Percentiles rank a stretch among this genome's conserved stretches.
Evolutionary conservation across 495 filamentous ascomycete genomes (phyloP).

Genomic region (Glarea lozoyensis): DNA sequence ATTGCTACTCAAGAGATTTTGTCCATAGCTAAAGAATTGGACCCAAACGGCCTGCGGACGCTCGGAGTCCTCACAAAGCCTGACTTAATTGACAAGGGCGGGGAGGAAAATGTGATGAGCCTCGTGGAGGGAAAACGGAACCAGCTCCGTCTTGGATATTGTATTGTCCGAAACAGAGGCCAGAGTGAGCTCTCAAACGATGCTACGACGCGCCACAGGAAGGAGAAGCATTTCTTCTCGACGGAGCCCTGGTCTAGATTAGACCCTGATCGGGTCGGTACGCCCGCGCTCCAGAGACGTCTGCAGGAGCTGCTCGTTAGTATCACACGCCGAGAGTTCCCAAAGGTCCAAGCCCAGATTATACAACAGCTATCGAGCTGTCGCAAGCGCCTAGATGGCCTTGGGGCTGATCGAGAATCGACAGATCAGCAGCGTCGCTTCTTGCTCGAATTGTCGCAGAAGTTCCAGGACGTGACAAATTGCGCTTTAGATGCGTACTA

Average conservation of each 20-base stretch:
- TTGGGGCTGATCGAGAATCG: constrained; percentile 28
- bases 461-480: constrained; percentile 6
- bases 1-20: constrained; percentile 53
- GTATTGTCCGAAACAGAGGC: constrained; percentile 44
- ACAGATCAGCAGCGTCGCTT: constrained; percentile 4
- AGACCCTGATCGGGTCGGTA: constrained; percentile 35
- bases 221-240: constrained; percentile 32
- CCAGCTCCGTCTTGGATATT: constrained; percentile 42
- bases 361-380: constrained; percentile 24
- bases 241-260: constrained; percentile 35
- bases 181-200: constrained; percentile 24
- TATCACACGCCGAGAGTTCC: constrained; percentile 41
- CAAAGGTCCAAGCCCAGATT: constrained; percentile 39
- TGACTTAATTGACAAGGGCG: constrained; percentile 42
- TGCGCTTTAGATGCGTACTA: constrained; percentile 4
- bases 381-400: constrained; percentile 22
- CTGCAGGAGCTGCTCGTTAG: constrained; percentile 35
- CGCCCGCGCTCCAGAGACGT: constrained; percentile 35
- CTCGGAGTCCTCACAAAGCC: constrained; percentile 53
- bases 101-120: constrained; percentile 36
- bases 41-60: constrained; percentile 42
- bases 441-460: constrained; percentile 1
- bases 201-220: constrained; percentile 18
- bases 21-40: constrained; percentile 36
- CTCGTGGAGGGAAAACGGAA: constrained; percentile 35